Evolutionary conservation across 805 yeast species (phyloP), one percentile per base, ranked within the genome.

Genomic region (Kuraishia ogatae): DNA sequence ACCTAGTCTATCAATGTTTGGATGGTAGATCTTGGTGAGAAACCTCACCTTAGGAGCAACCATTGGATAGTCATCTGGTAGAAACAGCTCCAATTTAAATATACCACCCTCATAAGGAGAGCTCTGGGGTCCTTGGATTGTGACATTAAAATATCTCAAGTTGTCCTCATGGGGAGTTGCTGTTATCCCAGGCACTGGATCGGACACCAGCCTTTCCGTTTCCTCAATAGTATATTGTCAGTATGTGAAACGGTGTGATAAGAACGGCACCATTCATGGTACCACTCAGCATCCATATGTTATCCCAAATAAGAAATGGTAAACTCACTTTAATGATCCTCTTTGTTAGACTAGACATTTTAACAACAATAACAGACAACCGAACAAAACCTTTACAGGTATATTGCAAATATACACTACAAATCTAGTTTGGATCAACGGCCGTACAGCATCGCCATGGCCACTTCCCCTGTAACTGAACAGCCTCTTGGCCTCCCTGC

Each of bases 21-120:
- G 99, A 66, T 94, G 99, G 69, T 94, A 94, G 26, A 94, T 92
- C 69, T 85, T 89, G 29, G 99, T 94, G 59, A 94, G 73, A 64
- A 94, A 94, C 56, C 99, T 80, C 54, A 94, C 96, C 67, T 91
- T 92, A 53, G 99, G 99, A 0, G 99, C 96, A 64, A 89, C 90
- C 97, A 93, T 87, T 13, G 99, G 99, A 69, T 94, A 94, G 66
- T 94, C 99, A 66, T 94, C 97, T 1, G 99, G 98, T 59, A 94
- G 71, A 66, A 80, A 94, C 59, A 94, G 75, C 69, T 94, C 99
- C 57, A 94, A 74, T 61, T 86, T 78, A 74, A 94, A 94, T 54
- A 71, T 68, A n/a, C 91, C 90, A 54, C 71, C 66, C 66, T 93
- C 97, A 66, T 93, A 94, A 1, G 99, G 98, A 1, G 96, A 88